Evolutionary conservation across 2,329 filamentous ascomycete genomes (phyloP).

Genomic region (Aspergillus tanneri): DNA sequence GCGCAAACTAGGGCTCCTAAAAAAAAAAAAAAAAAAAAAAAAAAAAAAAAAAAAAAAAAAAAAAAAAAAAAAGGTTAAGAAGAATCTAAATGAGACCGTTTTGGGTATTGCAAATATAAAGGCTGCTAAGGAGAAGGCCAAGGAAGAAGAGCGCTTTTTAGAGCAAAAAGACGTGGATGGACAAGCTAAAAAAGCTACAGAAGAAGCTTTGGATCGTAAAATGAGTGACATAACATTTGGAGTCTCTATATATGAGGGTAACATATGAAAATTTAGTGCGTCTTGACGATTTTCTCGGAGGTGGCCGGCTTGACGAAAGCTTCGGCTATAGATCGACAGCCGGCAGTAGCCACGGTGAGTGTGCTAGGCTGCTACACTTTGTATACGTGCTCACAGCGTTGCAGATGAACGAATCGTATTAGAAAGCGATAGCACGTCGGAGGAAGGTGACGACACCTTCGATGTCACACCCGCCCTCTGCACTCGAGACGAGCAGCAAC

Average conservation of each 20-base stretch:
- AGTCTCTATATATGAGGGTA: background rate
- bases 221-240: background rate
- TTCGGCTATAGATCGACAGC: background rate
- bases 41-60: no score
- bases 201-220: background rate
- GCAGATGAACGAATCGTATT: background rate
- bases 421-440: background rate
- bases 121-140: background rate
- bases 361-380: background rate
- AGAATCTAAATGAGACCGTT: background rate
- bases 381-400: background rate
- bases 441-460: background rate
- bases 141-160: background rate
- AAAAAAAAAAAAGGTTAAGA: no score
- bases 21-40: no score
- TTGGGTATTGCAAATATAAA: background rate
- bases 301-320: background rate
- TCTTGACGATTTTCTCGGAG: background rate
- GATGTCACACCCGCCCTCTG: background rate
- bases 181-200: background rate
- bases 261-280: background rate
- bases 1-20: background rate
- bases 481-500: background rate
- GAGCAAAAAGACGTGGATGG: background rate
- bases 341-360: background rate